Evolutionary conservation across 805 yeast species (phyloP).

Genomic region (Candida easanensis): DNA sequence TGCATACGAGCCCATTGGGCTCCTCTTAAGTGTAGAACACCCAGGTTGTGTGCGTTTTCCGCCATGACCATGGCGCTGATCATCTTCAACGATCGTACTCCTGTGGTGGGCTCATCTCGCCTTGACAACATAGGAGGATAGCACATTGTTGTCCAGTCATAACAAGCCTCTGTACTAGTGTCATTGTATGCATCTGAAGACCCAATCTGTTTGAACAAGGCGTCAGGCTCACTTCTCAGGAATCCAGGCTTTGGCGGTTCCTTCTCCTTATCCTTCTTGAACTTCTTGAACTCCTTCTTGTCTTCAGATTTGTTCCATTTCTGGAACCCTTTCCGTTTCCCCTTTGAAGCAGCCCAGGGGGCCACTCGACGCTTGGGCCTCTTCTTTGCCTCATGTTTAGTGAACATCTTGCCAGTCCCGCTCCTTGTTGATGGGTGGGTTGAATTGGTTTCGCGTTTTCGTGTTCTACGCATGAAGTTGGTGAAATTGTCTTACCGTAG

Average conservation of each 20-base stretch:
- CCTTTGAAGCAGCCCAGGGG: too few species aligned
- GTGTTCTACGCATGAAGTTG: too few species aligned
- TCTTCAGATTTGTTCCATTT: neutral
- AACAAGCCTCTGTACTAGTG: slow-evolving; percentile 14
- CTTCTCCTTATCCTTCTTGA: neutral
- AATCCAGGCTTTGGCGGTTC: neutral
- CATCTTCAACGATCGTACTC: slow-evolving; percentile 23
- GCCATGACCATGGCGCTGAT: slow-evolving; percentile 29
- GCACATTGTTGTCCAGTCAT: slow-evolving; percentile 18
- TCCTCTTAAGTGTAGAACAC: slow-evolving; percentile 20
- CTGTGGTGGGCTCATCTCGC: slow-evolving; percentile 8
- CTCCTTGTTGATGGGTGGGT: too few species aligned
- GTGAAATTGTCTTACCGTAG: too few species aligned
- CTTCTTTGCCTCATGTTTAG: too few species aligned
- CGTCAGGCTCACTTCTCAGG: slow-evolving; percentile 7
- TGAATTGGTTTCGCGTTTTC: too few species aligned
- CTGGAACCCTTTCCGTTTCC: too few species aligned
- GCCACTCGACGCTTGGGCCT: too few species aligned
- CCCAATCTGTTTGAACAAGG: slow-evolving; percentile 20
- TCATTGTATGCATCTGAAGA: slow-evolving; percentile 19
- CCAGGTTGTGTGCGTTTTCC: slow-evolving; percentile 21
- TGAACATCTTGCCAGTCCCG: too few species aligned
- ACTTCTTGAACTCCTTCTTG: too few species aligned
- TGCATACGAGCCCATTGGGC: slow-evolving; percentile 30
- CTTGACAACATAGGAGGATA: slow-evolving; percentile 10